A percentile compares a stretch with the other conserved stretches of the same genome.
Evolutionary conservation across 345 rosid species (phyloP).

Genomic region (Euphorbia tirucalli): DNA sequence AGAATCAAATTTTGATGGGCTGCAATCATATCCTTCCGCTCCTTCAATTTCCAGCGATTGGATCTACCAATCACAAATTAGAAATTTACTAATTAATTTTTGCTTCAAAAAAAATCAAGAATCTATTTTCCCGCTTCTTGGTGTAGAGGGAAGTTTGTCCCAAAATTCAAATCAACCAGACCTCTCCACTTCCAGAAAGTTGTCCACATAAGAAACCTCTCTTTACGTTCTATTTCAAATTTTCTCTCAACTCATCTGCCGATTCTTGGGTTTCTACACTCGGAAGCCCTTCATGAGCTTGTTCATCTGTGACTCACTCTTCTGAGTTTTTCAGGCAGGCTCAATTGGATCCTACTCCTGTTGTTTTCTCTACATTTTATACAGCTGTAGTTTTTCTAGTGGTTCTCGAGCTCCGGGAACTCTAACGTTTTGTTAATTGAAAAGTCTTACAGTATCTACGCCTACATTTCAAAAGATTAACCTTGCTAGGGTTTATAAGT

Average conservation of each 20-base stretch:
- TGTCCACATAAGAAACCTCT: not conserved
- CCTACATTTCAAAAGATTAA: not conserved
- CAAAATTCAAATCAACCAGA: slow-evolving; percentile 14
- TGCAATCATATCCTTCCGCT: no score
- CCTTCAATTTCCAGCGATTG: not conserved
- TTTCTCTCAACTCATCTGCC: slow-evolving; percentile 2
- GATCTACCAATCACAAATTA: not conserved
- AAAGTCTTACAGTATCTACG: not conserved
- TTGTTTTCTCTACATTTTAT: not conserved
- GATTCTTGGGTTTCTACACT: slow-evolving; percentile 16
- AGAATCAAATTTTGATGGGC: no score
- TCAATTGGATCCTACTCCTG: not conserved
- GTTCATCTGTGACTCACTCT: not conserved
- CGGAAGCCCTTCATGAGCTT: slow-evolving; percentile 14
- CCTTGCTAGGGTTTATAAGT: not conserved
- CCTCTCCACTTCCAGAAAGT: not conserved
- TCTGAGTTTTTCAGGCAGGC: not conserved
- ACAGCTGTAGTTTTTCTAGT: not conserved
- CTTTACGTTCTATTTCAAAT: not conserved
- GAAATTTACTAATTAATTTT: not conserved
- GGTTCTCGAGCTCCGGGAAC: not conserved
- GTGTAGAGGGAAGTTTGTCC: not conserved
- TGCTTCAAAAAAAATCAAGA: not conserved
- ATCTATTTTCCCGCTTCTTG: slow-evolving; percentile 26
- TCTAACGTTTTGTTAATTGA: not conserved